Base-by-base conservation (phyloP, 768 basidiomycete species). In the Mrakia gelida region DNA sequence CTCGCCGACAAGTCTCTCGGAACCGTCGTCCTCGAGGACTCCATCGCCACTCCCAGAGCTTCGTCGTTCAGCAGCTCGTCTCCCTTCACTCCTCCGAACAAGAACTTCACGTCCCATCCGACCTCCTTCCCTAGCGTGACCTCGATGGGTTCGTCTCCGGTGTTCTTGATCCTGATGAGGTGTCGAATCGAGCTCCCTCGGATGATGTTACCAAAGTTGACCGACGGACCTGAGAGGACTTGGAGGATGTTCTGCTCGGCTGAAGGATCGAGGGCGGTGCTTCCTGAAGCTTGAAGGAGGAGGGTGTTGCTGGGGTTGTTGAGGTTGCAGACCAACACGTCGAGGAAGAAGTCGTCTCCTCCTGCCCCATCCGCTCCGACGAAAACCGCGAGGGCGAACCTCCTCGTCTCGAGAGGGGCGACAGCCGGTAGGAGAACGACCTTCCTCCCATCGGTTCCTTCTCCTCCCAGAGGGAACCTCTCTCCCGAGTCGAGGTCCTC, bases 201-300 rank as follows among this genome's bases (percentile, higher is more conserved):
- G 56, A 72, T 62, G 52, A 83, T 81, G 71, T 81, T 80, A 2
- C 84, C 83, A 72, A 84, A 84, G 78, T 83, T 82, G 34, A 84
- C 30, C 28, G 78, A 80, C 6, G 78, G 79, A 43, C 82, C 83
- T 49, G 81, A 82, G 4, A 82, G 76, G 41, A 84, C 59, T 54
- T 81, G 81, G 26, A 84, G 79, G 13, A 80, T 79, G 26, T 80
- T 79, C 65, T 82, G 82, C 18, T 54, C 73, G 5, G 78, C 67
- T 15, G 80, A 80, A 0, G 79, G 70, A 16, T 79, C 59, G 38
- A 80, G 78, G 11, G 81, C 80, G 5, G 49, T 56, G 3, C 18
- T 28, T 0, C 82, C 83, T 34, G 81, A 80, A 5, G 81, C 81
- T 75, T 80, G 80, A 28, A 82, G 80, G n/a, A 81, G 80, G 49